Conservation (phyloP, 495 filamentous ascomycete genomes). For the Daldinia grandis region DNA sequence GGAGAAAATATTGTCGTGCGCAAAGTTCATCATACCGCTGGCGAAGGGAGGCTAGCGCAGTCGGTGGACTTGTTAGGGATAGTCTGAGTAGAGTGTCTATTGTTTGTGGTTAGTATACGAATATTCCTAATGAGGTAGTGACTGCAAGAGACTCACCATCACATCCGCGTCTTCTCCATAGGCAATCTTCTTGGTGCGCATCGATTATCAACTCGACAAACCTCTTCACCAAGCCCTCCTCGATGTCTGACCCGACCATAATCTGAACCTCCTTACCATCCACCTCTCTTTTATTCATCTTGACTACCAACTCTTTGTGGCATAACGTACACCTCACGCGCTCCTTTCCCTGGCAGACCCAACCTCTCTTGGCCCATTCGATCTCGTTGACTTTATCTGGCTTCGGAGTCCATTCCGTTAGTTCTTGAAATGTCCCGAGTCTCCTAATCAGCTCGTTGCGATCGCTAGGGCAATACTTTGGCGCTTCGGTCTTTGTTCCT, state of each 20-base stretch:
- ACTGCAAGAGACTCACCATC: conserved; percentile 65
- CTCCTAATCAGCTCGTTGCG: conserved; percentile 82
- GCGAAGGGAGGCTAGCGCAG: conserved; percentile 63
- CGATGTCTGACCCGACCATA: conserved; percentile 59
- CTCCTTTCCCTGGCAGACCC: conserved; percentile 84
- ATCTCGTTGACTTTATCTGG: conserved; percentile 86
- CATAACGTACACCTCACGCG: conserved; percentile 86
- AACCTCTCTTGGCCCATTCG: conserved; percentile 93
- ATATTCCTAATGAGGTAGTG: conserved; percentile 50
- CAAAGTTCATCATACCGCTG: conserved; percentile 67
- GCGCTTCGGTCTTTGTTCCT: conserved; percentile 41
- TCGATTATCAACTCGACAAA: conserved; percentile 75
- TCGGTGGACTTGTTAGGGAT: conserved; percentile 64
- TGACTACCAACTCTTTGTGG: conserved; percentile 80
- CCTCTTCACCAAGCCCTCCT: conserved; percentile 76
- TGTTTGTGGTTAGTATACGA: conserved; percentile 52
- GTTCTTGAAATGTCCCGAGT: conserved; percentile 85
- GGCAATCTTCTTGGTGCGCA: conserved; percentile 83
- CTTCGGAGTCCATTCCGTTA: conserved; percentile 87
- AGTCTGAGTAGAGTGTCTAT: conserved; percentile 56
- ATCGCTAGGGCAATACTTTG: conserved; percentile 84
- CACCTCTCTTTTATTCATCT: conserved; percentile 73
- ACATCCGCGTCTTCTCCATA: conserved; percentile 86
- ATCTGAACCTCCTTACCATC: conserved; percentile 68
- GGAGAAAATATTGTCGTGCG: conserved; percentile 56